A percentile compares a stretch with the other conserved stretches of the same genome.
These are phyloP conservation scores for Lanmaoa rubissima DNA, from an alignment of 768 basidiomycete species.

Conservation along the genomic window DNA sequence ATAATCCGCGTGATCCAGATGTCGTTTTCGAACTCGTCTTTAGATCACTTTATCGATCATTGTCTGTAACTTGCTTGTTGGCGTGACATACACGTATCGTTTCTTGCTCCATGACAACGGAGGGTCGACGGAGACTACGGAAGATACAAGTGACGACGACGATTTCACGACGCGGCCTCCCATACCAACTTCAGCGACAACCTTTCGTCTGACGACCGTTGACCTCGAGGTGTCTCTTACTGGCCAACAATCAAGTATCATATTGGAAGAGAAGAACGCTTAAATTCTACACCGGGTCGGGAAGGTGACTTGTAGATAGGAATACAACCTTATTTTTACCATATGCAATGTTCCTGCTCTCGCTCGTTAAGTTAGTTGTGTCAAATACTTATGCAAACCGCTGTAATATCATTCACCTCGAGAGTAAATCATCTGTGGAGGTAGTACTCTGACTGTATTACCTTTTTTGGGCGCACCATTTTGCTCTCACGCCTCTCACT, in stretches of 20 bases:
- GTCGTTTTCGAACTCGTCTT: not conserved
- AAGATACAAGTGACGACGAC: not conserved
- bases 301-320: not conserved
- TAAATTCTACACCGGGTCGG: not conserved
- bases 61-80: slow-evolving; percentile 13
- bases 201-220: slow-evolving; percentile 2
- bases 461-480: not conserved
- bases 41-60: slow-evolving; percentile 6
- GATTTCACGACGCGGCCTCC: slow-evolving; percentile 1
- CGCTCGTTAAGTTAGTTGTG: too few species aligned
- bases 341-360: too few species aligned
- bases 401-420: too few species aligned
- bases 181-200: not conserved
- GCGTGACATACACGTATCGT: slow-evolving; percentile 11
- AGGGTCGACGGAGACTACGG: not conserved
- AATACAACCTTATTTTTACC: not conserved
- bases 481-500: too few species aligned
- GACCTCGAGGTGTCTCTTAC: not conserved
- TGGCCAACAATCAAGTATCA: too few species aligned
- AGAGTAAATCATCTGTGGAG: too few species aligned
- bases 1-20: not conserved
- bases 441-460: not conserved
- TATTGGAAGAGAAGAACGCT: not conserved
- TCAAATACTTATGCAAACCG: too few species aligned
- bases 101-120: not conserved